Base-by-base conservation (phyloP, 441 rosid species). In the Adansonia grandidieri region DNA sequence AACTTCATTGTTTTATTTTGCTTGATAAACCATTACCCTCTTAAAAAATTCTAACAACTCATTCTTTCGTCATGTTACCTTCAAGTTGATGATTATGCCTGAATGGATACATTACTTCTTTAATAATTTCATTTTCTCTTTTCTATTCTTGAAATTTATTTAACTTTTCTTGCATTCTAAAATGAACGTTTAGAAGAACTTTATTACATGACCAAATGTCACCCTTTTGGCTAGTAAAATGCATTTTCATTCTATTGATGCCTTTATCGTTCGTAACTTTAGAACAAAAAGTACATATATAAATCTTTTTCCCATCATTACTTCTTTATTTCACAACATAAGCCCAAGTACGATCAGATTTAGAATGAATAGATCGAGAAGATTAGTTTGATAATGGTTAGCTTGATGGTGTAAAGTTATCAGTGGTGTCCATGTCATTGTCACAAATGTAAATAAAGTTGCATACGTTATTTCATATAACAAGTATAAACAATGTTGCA, bases 171-270 rank as follows among this genome's bases (percentile, higher is more conserved):
- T 37, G 7, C 53, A 48, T 10, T 2, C 53, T 10, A 9, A 2
- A 2, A 32, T 48, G 14, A 1, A 50, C 53, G 14, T 50, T 4
- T 50, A 50, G 14, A 50, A 14, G 14, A 32, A 32, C 65, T 32
- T 32, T 32, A 32, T 50, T 11, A 14, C 53, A 28, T 64, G 69
- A 2, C 13, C 9, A n/a, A 13, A 64, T 8, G 32, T 11, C 73
- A 42, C 57, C 73, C 32, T 3, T 69, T 45, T n/a, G 6, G 2
- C 73, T 37, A 68, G 54, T 54, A 68, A 68, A 32, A 47, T 45
- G 73, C 73, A 68, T 40, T 20, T 68, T 45, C 73, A 68, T 68
- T 19, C 53, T 68, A 45, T 45, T 28, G 17, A 68, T 68, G 10
- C 73, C 56, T 40, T 13, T 15, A 68, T 32, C 54, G 14, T 68